Evolutionary conservation across 2,329 filamentous ascomycete species (phyloP), one percentile per base, ranked within the genome.

Genomic region (Dissoconium aciculare): DNA sequence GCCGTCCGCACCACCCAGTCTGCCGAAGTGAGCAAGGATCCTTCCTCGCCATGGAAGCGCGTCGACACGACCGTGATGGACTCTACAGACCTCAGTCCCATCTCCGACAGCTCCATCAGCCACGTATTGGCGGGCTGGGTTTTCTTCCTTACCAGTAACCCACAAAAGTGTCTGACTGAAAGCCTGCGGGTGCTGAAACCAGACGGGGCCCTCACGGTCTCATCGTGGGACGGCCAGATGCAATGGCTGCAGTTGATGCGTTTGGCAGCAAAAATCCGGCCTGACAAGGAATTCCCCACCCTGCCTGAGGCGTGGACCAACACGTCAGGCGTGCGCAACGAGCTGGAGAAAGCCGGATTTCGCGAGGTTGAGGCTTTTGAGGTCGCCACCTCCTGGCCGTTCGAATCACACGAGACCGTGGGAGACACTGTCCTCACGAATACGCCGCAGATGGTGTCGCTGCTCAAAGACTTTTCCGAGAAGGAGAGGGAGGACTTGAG

Each of bases 41-140:
- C 36, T 1, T 33, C 35, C 5, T 40, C 39, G 3, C 29, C 34
- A 0, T 54, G 51, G 51, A 21, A 30, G 6, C 38, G 43, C 3
- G 44, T 54, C 5, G 29, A 47, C 11, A 26, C 37, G 2, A 29
- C 34, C 6, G 38, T 49, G 2, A 31, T 42, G 26, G 40, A 54
- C 35, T 47, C 50, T 5, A 49, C 38, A 41, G 39, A 51, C 13
- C 17, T 53, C 16, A 16, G 33, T 14, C 39, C 35, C 11, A 36
- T 53, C 3, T 6, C 27, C 0, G 40, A 44, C 17, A 39, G 19
- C 1, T 45, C 40, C 8, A 28, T 40, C 23, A 47, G 44, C 19
- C 50, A 53, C 30, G 41, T 52, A 11, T 39, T 45, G 3, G 51
- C 50, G 10, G 47, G 49, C n/a, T 39, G 39, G 37, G 47, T 53